Evolutionary conservation across 768 basidiomycete species (phyloP).

Genomic region (Lactifluus echinatus): DNA sequence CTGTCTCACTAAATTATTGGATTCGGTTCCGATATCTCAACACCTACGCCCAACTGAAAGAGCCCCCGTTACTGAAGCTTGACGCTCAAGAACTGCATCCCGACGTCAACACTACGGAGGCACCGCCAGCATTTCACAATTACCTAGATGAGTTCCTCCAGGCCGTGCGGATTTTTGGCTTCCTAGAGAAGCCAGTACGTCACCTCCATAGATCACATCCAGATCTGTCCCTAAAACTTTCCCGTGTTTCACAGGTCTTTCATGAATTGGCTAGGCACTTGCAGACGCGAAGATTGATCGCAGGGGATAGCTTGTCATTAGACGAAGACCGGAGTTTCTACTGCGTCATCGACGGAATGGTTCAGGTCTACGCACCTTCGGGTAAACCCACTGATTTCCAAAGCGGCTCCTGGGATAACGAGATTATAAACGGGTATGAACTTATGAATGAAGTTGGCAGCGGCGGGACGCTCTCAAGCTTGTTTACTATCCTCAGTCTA

Average conservation of each 20-base stretch:
- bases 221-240: neutral
- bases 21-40: constrained; percentile 77
- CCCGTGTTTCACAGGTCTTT: constrained; percentile 60
- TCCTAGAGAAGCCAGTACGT: constrained; percentile 90
- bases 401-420: constrained; percentile 65
- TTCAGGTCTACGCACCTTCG: constrained; percentile 82
- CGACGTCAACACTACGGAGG: constrained; percentile 72
- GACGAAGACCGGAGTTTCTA: constrained; percentile 94
- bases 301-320: constrained; percentile 88
- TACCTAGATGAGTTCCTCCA: constrained; percentile 96
- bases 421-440: constrained; percentile 93
- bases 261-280: constrained; percentile 95
- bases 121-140: constrained; percentile 79
- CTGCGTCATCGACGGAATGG: constrained; percentile 96
- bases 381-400: constrained; percentile 40
- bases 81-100: constrained; percentile 86
- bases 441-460: constrained; percentile 93
- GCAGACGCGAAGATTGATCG: constrained; percentile 90
- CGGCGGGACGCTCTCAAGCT: constrained; percentile 89
- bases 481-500: constrained; percentile 93
- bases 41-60: constrained; percentile 66
- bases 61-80: constrained; percentile 72
- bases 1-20: constrained; percentile 70
- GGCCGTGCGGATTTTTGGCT: constrained; percentile 95
- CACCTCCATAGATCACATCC: neutral